Evolutionary conservation across 768 basidiomycete genomes (phyloP).

Genomic region (Pulveroboletus sp.): DNA sequence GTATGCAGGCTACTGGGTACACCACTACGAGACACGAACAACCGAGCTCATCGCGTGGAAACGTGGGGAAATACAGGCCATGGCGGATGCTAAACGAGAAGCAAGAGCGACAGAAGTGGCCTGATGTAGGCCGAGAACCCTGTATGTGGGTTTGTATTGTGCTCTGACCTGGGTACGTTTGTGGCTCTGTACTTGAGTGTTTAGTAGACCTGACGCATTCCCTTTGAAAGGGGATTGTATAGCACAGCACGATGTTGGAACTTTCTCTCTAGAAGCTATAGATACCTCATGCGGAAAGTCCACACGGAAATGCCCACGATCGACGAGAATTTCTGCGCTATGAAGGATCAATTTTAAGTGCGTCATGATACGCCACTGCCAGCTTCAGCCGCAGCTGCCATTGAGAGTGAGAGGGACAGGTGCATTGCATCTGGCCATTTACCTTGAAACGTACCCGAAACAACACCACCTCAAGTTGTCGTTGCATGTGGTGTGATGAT

Average conservation of each 20-base stretch:
- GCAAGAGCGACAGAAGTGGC: conserved; percentile 17
- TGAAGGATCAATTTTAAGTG: neutral
- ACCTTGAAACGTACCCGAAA: neutral
- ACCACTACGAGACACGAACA: conserved; percentile 61
- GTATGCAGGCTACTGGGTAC: conserved; percentile 69
- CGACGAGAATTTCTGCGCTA: neutral
- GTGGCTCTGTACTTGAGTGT: conserved; percentile 5
- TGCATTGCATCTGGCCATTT: neutral
- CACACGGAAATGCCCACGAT: neutral
- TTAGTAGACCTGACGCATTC: conserved; percentile 6
- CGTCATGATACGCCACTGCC: conserved; percentile 1
- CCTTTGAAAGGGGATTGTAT: conserved; percentile 5
- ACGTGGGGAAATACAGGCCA: conserved; percentile 54
- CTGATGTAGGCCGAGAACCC: conserved; percentile 12
- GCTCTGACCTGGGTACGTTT: conserved; percentile 18
- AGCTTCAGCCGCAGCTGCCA: neutral
- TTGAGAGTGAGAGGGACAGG: neutral
- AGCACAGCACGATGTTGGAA: conserved; percentile 5
- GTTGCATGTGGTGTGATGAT: conserved; percentile 6
- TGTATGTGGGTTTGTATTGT: neutral
- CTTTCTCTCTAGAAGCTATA: conserved; percentile 17
- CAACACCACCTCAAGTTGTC: neutral
- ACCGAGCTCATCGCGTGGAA: conserved; percentile 59
- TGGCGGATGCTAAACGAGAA: conserved; percentile 26
- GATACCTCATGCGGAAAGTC: conserved; percentile 8